Evolutionary conservation across 805 yeast genomes (phyloP), one percentile per base, ranked within the genome.

Genomic region (Starmerella vaccinii): DNA sequence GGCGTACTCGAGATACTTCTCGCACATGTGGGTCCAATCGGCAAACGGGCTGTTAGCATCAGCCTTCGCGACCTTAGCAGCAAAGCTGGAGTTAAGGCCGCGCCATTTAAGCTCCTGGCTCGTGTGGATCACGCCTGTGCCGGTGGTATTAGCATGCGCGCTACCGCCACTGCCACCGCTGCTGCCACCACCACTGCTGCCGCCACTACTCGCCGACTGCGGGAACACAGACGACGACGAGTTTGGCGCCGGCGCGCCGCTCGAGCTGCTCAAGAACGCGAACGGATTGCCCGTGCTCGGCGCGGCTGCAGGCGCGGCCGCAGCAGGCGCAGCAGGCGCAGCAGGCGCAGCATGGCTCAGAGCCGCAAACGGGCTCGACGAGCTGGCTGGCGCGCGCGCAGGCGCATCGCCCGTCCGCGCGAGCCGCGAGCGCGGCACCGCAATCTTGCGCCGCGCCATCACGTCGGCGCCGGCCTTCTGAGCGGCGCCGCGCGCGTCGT

Each of bases 401-500:
- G 51, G 52, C 21, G 51, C 29, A 4, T 47, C 44, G 7, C 49
- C 32, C 12, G 22, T 22, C 22, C 21, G 12, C 27, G 15, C 21
- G 7, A 45, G 46, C 26, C 57, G 47, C 34, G 57, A 24, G 15
- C 61, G 55, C 27, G 63, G 55, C 60, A 75, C 71, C 24, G 84
- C 75, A 51, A 85, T 83, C 68, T 79, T 82, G 60, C 96, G 72
- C 50, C 68, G 73, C 24, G 87, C 76, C 75, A 87, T 65, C 5
- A 77, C 80, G 5, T 73, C 78, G 3, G 76, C 71, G 1, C 84
- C 72, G 0, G 95, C 92, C 43, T 16, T 10, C 29, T 10, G 35
- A 13, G 18, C n/a, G 5, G 22, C 40, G 3, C 26, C 45, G 13
- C 21, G 15, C 18, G 16, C 33, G 13, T 43, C 52, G 13, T 34